A percentile compares a stretch with the other conserved stretches of the same genome.
phyloP scores from a whole-genome alignment of 306 rosid species.

The Trichosanthes truncata region DNA sequence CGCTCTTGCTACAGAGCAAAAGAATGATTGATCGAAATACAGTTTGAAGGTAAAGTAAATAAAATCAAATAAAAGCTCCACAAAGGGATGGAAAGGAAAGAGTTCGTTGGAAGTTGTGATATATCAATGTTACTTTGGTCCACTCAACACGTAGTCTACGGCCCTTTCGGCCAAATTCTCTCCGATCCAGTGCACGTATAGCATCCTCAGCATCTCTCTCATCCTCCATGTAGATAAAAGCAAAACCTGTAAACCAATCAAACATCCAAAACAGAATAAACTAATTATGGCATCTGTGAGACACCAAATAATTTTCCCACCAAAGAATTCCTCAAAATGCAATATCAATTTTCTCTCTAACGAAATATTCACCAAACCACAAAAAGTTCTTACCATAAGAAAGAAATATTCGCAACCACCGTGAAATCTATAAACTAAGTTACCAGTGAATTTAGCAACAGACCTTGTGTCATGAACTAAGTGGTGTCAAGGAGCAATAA shows the following conservation, averaged over 20 bases:
- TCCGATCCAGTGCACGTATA: slow-evolving; percentile 69
- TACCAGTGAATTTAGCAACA: slow-evolving; percentile 82
- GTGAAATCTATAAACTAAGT: slow-evolving; percentile 63
- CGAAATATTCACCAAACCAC: slow-evolving; percentile 29
- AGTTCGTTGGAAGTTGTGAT: neutral
- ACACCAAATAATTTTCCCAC: slow-evolving; percentile 14
- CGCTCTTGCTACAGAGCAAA: slow-evolving; percentile 66
- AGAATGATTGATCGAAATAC: neutral
- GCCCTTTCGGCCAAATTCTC: slow-evolving; percentile 86
- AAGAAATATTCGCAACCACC: slow-evolving; percentile 47
- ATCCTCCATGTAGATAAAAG: slow-evolving; percentile 96
- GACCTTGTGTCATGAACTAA: slow-evolving; percentile 90
- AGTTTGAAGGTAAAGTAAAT: neutral
- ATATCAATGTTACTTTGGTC: slow-evolving; percentile 61
- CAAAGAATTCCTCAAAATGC: slow-evolving; percentile 27
- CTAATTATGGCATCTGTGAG: neutral
- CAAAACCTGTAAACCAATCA: slow-evolving; percentile 54
- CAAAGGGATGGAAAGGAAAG: neutral
- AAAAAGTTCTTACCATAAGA: slow-evolving; percentile 27
- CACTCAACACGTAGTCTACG: slow-evolving; percentile 98
- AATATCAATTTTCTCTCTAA: slow-evolving; percentile 29
- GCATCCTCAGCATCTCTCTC: slow-evolving; percentile 98
- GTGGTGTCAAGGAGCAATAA: slow-evolving; percentile 86
- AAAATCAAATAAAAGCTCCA: slow-evolving; percentile 4
- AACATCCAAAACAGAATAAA: slow-evolving; percentile 13